Evolutionary conservation across 768 basidiomycete species (phyloP).

Genomic region (Holtermannia corniformis): DNA sequence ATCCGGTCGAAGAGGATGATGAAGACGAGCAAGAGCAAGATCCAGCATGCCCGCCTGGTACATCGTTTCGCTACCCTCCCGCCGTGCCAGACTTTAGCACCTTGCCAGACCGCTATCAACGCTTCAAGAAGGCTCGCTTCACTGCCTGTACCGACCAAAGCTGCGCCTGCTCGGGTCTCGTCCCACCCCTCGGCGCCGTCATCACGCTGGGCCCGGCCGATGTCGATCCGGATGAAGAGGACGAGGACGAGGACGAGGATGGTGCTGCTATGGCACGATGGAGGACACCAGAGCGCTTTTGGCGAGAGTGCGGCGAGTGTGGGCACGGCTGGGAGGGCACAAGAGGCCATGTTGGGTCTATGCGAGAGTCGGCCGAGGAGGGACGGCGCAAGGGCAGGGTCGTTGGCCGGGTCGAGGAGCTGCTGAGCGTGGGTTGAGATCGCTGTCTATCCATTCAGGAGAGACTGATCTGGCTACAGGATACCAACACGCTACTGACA

Average conservation of each 20-base stretch:
- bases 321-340: constrained; percentile 35
- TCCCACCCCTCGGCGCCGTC: constrained; percentile 53
- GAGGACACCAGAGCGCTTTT: constrained; percentile 51
- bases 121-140: constrained; percentile 69
- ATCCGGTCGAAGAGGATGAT: neutral
- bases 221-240: constrained; percentile 11
- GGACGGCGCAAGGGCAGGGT: constrained; percentile 56
- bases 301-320: constrained; percentile 34
- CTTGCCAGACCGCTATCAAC: constrained; percentile 16
- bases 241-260: constrained; percentile 18
- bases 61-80: constrained; percentile 12
- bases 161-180: constrained; percentile 66
- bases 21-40: constrained; percentile 2
- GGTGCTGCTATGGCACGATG: constrained; percentile 46
- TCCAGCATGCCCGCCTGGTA: neutral
- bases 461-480: constrained; percentile 45
- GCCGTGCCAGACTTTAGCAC: constrained; percentile 15
- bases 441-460: constrained; percentile 1
- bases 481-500: constrained; percentile 56
- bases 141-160: constrained; percentile 51
- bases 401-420: constrained; percentile 70
- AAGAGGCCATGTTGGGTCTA: constrained; percentile 50
- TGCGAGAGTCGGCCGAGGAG: constrained; percentile 23
- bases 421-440: constrained; percentile 57
- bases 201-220: constrained; percentile 46